Evolutionary conservation across 768 basidiomycete genomes (phyloP), one percentile per base, ranked within the genome.

Genomic region (Rhizopogon vulgaris): DNA sequence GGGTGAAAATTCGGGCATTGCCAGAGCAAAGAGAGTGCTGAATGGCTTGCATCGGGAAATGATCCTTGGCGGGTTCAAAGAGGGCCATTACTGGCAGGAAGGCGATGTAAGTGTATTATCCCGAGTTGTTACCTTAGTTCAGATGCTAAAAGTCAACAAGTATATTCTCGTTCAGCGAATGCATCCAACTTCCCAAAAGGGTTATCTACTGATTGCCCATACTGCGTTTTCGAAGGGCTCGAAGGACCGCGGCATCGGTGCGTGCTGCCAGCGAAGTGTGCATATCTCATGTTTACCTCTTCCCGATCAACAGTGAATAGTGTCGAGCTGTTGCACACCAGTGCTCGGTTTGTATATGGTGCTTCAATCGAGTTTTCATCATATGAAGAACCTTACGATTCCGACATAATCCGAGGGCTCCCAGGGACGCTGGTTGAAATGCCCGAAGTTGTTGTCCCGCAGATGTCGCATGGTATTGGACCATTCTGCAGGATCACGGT

Each of bases 81-180:
- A 99, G 68, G 95, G 93, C 0, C 92, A 97, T 71, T 91, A 98
- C 9, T 94, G 94, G 62, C 93, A 97, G 66, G 96, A 98, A 66
- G 93, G 90, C 56, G 85, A 97, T 66, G 94, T 90, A 65, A 70
- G 88, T 81, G 24, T 15, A 24, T 43, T 37, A 25, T 49, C 25
- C 39, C 9, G 45, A 7, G 8, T 34, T 22, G 14, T 46, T 34
- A 9, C 14, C 22, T 34, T 45, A 37, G 30, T 41, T 25, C 52
- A 58, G 37, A 58, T 49, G 30, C 32, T 46, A 10, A 12, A 41
- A 8, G 25, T 38, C 37, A 2, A 2, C 22, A 64, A 97, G 93
- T 98, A 99, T 69, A 95, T 98, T 57, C 80, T 88, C 41, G 73
- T 97, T 14, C 92, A 95, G 62, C 85, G 96, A 18, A 87, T 98